Evolutionary conservation across 306 rosid species (phyloP).

Genomic region (Fagus sylvatica): DNA sequence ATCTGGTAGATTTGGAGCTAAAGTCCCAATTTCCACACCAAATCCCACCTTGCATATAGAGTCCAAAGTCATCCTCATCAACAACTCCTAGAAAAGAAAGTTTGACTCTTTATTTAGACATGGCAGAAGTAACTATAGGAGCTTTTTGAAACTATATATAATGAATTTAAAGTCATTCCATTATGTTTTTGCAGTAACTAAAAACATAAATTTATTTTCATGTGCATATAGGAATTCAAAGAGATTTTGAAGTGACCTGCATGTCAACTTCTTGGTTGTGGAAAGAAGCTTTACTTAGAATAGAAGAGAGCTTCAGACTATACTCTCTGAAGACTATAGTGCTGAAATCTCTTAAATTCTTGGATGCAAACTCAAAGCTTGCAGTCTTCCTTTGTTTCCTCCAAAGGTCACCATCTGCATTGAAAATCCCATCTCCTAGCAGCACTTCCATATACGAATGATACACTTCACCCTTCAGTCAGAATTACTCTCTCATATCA

Average conservation of each 20-base stretch:
- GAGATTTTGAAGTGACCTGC: conserved; percentile 58
- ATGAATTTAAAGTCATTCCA: neutral
- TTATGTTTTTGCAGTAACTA: neutral
- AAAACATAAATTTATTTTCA: neutral
- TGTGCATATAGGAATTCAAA: neutral
- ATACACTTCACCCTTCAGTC: conserved; percentile 73
- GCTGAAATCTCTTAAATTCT: conserved; percentile 86
- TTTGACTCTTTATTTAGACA: neutral
- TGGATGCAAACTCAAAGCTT: conserved; percentile 91
- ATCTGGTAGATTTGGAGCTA: conserved; percentile 67
- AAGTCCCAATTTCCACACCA: conserved; percentile 92
- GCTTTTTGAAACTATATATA: neutral
- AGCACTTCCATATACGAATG: conserved; percentile 91
- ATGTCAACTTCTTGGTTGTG: conserved; percentile 65
- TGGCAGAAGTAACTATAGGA: neutral
- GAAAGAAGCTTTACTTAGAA: conserved; percentile 54
- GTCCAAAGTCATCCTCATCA: conserved; percentile 96
- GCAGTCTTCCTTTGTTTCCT: conserved; percentile 91
- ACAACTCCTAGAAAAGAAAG: conserved; percentile 55
- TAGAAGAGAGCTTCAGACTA: conserved; percentile 58
- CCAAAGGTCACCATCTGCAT: conserved; percentile 87
- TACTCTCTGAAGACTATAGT: conserved; percentile 75
- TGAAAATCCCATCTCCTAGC: conserved; percentile 93
- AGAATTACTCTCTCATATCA: conserved; percentile 14
- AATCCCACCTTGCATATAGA: conserved; percentile 93